Evolutionary conservation across 1,284 basidiomycete genomes (phyloP), one percentile per base, ranked within the genome.

Genomic region (Thecaphora thlaspeos): DNA sequence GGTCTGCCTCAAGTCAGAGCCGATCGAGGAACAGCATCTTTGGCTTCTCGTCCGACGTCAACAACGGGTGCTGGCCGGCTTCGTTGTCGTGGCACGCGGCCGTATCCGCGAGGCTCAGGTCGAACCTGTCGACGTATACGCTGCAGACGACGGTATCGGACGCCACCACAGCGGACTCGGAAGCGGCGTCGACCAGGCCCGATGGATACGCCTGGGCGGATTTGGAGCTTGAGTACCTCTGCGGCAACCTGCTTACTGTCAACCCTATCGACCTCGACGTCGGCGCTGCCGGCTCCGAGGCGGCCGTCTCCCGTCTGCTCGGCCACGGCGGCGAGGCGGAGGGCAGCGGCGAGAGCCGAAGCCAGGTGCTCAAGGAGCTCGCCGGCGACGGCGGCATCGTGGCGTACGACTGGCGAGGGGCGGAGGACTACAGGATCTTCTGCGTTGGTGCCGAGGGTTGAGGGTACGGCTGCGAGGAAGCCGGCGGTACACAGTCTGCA

Each of bases 361-460:
- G 32, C 32, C 32, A 34, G 32, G 32, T 34, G 32, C 32, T 34
- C 10, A 34, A 14, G 30, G 58, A 65, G 24, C 43, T 53, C 2
- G 51, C 34, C 14, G 66, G 62, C 32, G 51, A 62, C 41, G 62
- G 49, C 9, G 59, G 50, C 11, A 39, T 59, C n/a, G 39, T 61
- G 22, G 66, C 62, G 4, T 66, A 61, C 24, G 67, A 69, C 41
- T 69, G 66, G 66, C 43, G 66, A 2, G 66, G 66, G 23, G 62
- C 62, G 0, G 52, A 69, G 38, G 66, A 69, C 34, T 69, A 59
- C 41, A 49, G 66, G 32, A 51, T 69, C 36, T 69, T 69, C 39
- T 51, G 42, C 19, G 51, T 68, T 43, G 61, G 65, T 26, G 54
- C 63, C 32, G 47, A 50, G 12, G 65, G 61, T 11, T 66, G 30